Conservation (phyloP, 2,329 filamentous ascomycete species). For the Teratosphaeriaceae sp. region DNA sequence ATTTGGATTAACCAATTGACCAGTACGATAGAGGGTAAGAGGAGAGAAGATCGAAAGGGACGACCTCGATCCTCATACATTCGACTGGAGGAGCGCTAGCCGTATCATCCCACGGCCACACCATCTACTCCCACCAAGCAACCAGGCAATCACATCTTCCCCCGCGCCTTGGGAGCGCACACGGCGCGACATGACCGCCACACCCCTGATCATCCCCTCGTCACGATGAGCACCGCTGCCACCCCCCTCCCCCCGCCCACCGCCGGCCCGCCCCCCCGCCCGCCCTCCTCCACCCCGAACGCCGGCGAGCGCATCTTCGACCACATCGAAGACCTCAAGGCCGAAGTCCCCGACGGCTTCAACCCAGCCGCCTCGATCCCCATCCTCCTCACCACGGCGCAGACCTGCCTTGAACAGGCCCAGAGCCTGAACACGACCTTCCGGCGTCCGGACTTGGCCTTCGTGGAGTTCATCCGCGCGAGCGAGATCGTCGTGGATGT, state of each 20-base stretch:
- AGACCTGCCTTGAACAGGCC: slow-evolving; percentile 42
- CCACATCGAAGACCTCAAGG: slow-evolving; percentile 40
- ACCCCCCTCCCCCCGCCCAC: slow-evolving; percentile 10
- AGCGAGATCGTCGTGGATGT: slow-evolving; percentile 70
- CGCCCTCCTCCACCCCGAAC: not conserved
- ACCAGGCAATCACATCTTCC: not conserved
- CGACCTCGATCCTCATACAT: too few relatives aligned
- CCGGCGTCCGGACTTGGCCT: slow-evolving; percentile 63
- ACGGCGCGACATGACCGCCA: not conserved
- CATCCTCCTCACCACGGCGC: slow-evolving; percentile 36
- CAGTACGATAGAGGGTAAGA: too few relatives aligned
- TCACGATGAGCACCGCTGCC: slow-evolving; percentile 33
- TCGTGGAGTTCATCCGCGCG: slow-evolving; percentile 77
- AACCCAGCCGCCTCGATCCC: slow-evolving; percentile 18
- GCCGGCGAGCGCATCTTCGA: slow-evolving; percentile 22
- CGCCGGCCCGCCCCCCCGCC: slow-evolving; percentile 1
- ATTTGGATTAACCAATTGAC: too few relatives aligned
- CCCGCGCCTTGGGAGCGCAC: not conserved
- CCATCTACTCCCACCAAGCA: not conserved
- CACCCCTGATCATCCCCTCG: not conserved
- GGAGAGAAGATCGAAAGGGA: too few relatives aligned
- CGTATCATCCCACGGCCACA: not conserved
- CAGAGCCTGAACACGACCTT: slow-evolving; percentile 55
- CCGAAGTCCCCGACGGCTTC: slow-evolving; percentile 31
- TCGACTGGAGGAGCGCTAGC: not conserved